Evolutionary conservation across 768 basidiomycete genomes (phyloP).

Genomic region (Cystofilobasidium capitatum): DNA sequence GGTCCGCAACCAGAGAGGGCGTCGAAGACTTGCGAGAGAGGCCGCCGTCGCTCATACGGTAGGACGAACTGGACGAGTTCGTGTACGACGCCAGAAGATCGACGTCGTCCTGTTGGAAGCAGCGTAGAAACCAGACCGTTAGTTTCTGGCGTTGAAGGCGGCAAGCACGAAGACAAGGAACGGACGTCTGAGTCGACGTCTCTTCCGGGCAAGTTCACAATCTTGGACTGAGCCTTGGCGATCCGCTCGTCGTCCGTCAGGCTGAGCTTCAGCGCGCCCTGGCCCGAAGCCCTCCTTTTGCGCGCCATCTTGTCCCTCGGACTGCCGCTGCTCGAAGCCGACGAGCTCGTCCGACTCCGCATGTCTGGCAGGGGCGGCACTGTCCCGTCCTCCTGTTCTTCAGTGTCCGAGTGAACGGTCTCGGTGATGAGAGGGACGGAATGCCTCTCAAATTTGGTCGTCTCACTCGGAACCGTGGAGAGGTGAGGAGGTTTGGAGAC

Average conservation of each 20-base stretch:
- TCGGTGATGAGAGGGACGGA: background rate
- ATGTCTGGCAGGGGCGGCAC: background rate
- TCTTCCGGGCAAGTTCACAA: background rate
- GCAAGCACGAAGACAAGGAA: too few relatives aligned
- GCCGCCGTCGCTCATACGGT: background rate
- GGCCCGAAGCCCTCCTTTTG: background rate
- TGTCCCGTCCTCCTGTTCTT: background rate
- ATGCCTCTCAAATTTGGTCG: background rate
- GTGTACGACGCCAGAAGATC: background rate
- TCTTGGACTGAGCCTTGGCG: background rate
- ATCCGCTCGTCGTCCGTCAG: slow-evolving; percentile 1
- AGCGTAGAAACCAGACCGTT: background rate
- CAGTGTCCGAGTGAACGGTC: background rate
- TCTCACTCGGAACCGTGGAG: background rate
- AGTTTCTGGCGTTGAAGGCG: background rate
- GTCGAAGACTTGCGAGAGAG: background rate
- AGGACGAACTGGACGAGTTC: background rate
- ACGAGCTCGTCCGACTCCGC: background rate
- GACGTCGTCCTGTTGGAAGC: background rate
- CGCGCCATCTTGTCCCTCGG: background rate
- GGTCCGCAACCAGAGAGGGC: background rate
- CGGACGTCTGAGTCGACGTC: too few relatives aligned
- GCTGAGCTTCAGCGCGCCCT: background rate
- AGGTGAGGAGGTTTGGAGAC: background rate
- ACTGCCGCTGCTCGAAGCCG: background rate